Base-by-base conservation (phyloP, 1,284 basidiomycete species). In the Cutaneotrichosporon sp. region DNA sequence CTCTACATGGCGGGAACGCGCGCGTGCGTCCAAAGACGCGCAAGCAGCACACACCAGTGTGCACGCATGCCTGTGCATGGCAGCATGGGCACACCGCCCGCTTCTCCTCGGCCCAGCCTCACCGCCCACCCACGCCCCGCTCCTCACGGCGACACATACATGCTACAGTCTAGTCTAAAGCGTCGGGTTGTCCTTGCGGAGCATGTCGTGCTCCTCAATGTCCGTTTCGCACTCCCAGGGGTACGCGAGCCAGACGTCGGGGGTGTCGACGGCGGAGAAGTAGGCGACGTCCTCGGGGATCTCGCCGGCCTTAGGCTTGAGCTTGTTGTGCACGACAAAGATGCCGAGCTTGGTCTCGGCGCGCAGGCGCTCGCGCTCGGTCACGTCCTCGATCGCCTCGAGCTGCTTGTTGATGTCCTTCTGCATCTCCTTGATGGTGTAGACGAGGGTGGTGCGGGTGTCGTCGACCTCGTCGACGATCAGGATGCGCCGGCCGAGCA, bases 381-480 rank as follows among this genome's bases (percentile, higher is more conserved):
- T 78, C 73, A 88, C 87, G 60, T 79, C 75, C 7, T 88, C 85
- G 62, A 88, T 83, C 3, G 74, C 56, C 24, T 64, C 79, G 22
- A 93, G 82, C 72, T 91, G 91, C 66, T 81, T 81, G 71, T 92
- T 87, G 56, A 95, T 89, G 73, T 97, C 94, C 73, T 88, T 89
- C 75, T 88, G 84, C 38, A 97, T 86, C 78, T 97, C 94, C 24
- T 84, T 83, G 51, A 95, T 82, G 11, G 93, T 92, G 74, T 97
- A 97, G 89, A 88, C 85, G 10, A 95, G 83, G 1, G 91, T 95
- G 77, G 91, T 94, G 69, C 94, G 87, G 13, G 92, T 90, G 78
- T 97, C 94, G 74, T 97, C 94, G 34, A 97, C 87, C 80, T 97
- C 94, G 74, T 97, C 94, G 55, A 97, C 87, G 65, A 97, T 90